These are phyloP conservation scores for Neurospora crassa DNA, from an alignment of 2,329 filamentous ascomycete genomes.

Conservation along the genomic window DNA sequence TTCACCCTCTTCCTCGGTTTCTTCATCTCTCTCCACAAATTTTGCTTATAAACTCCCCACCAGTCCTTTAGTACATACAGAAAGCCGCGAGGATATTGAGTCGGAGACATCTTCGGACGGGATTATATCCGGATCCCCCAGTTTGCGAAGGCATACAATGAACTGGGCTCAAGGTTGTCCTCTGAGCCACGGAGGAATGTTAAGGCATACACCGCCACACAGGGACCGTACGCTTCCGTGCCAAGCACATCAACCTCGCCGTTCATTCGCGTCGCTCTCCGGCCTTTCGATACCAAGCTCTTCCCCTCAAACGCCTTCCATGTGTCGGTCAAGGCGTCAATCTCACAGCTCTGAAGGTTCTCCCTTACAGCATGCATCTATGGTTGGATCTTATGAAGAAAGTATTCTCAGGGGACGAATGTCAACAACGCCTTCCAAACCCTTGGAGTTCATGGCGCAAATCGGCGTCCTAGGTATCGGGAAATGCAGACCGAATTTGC, in stretches of 20 bases:
- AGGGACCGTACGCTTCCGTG: constrained; percentile 56
- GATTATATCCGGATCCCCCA: constrained; percentile 30
- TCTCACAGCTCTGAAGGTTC: constrained; percentile 68
- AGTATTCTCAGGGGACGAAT: constrained; percentile 90
- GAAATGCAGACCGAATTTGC: constrained; percentile 75
- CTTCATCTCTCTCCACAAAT: constrained; percentile 65
- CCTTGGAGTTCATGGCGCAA: constrained; percentile 85
- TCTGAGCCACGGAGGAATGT: constrained; percentile 5
- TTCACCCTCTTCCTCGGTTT: constrained; percentile 49
- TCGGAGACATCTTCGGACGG: constrained; percentile 32
- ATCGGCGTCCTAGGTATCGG: constrained; percentile 88
- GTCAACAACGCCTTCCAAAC: constrained; percentile 91
- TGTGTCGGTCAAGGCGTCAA: constrained; percentile 49
- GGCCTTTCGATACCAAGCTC: constrained; percentile 30
- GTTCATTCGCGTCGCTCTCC: constrained; percentile 58
- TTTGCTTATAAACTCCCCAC: constrained; percentile 85
- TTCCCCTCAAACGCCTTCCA: constrained; percentile 40
- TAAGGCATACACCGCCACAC: constrained; percentile 33
- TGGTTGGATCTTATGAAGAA: constrained; percentile 97
- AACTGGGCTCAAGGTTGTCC: constrained; percentile 47
- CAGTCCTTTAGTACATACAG: constrained; percentile 81
- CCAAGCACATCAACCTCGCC: constrained; percentile 69
- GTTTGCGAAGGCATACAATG: constrained; percentile 59
- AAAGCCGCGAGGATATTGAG: constrained; percentile 66
- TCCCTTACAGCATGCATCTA: constrained; percentile 77